Base-by-base conservation (phyloP, 2,329 filamentous ascomycete species). In the Fusarium liriodendri region DNA sequence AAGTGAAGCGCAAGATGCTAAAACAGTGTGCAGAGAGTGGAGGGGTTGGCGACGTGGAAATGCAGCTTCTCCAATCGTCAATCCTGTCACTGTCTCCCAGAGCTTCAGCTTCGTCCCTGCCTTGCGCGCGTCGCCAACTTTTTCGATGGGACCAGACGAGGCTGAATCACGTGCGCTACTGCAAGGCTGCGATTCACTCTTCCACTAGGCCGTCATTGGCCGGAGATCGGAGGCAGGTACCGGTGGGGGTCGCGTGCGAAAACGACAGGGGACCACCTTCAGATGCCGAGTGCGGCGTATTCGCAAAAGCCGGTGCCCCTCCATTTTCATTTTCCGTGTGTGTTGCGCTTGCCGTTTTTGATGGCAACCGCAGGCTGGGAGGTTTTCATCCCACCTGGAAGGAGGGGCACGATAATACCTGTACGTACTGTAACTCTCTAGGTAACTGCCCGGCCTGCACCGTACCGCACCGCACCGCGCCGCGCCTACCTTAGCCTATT, bases 121-220 rank as follows among this genome's bases (percentile, higher is more conserved):
- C 71, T 75, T 65, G 70, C 77, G 77, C 72, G 69, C 76, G 69
- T 72, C 64, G 70, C 76, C 76, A 77, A 78, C 76, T 79, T 79
- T 79, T 79, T 79, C 70, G 75, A 77, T 70, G 75, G 66, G 58
- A 6, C 62, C 45, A 35, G 38, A 27, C 73, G 38, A 76, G 73
- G 73, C 73, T 76, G 62, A 8, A 22, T 78, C 77, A 78, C 77
- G 77, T 78, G 77, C 16, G 4, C 1, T 9, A 29, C 45, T 69
- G 73, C 71, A 72, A 74, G 71, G 71, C 71, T 74, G 52, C 20
- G 20, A 1, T 7, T 10, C 18, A 13, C 37, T 22, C 18, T 1
- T 11, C 13, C 14, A 13, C 37, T 22, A 29, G 4, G 14, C 6
- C 22, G 5, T 69, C 47, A 75, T 69, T 70, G 45, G 60, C 27